These are phyloP conservation scores for Heracleum sosnowskyi DNA, from an alignment of 129 eudicot genomes.

Conservation along the genomic window DNA sequence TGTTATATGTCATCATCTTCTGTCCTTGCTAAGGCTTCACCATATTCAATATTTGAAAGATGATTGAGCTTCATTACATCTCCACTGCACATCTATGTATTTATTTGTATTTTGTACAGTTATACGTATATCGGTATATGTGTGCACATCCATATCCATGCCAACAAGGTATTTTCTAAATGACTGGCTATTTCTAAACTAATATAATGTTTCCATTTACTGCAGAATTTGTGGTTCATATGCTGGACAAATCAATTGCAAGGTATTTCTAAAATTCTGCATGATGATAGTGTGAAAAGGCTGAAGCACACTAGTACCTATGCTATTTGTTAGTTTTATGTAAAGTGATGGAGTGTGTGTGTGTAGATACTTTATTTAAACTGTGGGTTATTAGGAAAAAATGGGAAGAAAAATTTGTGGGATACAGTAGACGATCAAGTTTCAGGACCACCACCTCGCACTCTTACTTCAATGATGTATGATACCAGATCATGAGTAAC, in stretches of 20 bases:
- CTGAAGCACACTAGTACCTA: not conserved
- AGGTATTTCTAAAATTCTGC: slow-evolving; percentile 29
- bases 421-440: not conserved
- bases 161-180: not conserved
- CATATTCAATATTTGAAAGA: not conserved
- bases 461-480: not conserved
- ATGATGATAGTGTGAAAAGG: not conserved
- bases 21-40: not conserved
- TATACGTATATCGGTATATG: not conserved
- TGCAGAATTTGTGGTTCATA: slow-evolving; percentile 70
- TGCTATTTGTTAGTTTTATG: not conserved
- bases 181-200: not conserved
- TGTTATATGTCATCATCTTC: not conserved
- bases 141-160: not conserved
- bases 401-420: not conserved
- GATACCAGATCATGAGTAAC: not conserved
- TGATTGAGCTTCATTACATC: not conserved
- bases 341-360: not conserved
- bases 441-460: not conserved
- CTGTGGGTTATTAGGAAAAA: not conserved
- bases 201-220: not conserved
- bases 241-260: slow-evolving; percentile 67
- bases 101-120: slow-evolving; percentile 13
- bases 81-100: not conserved
- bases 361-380: not conserved